Evolutionary conservation across 352 stramenopile species (phyloP), one percentile per base, ranked within the genome.

Genomic region (Phytophthora europaea): DNA sequence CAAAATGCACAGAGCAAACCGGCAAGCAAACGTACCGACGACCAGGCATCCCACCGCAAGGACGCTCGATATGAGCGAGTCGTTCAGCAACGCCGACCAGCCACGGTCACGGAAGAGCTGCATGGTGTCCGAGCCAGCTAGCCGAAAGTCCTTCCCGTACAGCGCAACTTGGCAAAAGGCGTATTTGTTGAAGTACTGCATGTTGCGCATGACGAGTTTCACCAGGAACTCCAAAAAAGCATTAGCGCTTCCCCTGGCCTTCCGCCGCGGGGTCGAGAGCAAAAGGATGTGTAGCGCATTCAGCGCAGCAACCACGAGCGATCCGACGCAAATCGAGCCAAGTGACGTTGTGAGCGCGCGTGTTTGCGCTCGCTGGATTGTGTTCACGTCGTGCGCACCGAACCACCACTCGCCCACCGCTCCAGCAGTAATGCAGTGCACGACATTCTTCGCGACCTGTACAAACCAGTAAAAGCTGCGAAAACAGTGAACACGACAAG

Each of bases 181-280:
- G 67, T 89, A 97, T 72, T 97, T 97, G 82, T 97, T 97, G 61
- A 94, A 97, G 45, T 92, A 90, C 59, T 90, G 75, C 68, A 94
- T 81, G 65, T 94, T 94, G 52, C 82, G 83, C 51, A 85, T 84
- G 15, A 94, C 83, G 34, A 94, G 65, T 59, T 80, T 79, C 47
- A 94, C 83, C 38, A 96, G 72, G 63, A 88, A 96, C 61, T 95
- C 89, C n/a, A 96, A 75, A 38, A 85, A 96, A 31, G 88, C 89
- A 54, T 96, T 96, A 2, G 84, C 75, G 50, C 83, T 91, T 6
- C 82, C 77, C 28, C 78, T 81, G 6, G 80, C 70, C 67, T 94
- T 93, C 52, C 87, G 87, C 9, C 90, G 85, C 13, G 83, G 83
- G 6, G 85, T 82, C 16, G 85, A 92, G 6, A 95, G 76, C 38